Percentiles rank a stretch among this genome's conserved stretches.
These are phyloP conservation scores for Coriaria nepalensis DNA, from an alignment of 306 rosid genomes.

Conservation along the genomic window DNA sequence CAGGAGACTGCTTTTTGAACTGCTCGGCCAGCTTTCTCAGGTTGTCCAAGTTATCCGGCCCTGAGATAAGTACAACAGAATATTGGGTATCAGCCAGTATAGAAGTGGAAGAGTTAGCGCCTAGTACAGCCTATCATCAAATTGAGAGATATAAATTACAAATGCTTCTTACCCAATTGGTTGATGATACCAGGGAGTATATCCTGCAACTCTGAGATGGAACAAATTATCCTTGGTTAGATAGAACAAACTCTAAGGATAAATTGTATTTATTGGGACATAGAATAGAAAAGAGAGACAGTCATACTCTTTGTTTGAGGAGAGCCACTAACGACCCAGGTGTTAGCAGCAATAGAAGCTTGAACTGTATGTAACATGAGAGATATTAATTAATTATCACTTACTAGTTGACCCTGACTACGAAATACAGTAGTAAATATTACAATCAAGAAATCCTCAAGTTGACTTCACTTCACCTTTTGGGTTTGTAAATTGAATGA, in stretches of 20 bases:
- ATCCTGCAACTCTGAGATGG: conserved; percentile 79
- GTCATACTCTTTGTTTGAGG: conserved; percentile 89
- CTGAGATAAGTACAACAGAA: conserved; percentile 23
- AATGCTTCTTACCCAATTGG: conserved; percentile 58
- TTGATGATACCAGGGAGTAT: conserved; percentile 83
- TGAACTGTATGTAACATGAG: conserved; percentile 47
- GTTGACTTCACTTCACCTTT: conserved; percentile 60
- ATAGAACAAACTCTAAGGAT: not conserved
- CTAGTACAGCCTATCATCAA: too few relatives aligned
- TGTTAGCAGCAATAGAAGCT: conserved; percentile 96
- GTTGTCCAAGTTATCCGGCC: conserved; percentile 89
- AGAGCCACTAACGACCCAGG: conserved; percentile 97
- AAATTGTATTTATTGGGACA: not conserved
- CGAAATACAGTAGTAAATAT: not conserved
- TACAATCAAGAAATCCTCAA: not conserved
- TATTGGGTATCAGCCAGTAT: not conserved
- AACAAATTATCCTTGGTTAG: not conserved
- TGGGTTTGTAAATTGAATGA: conserved; percentile 82
- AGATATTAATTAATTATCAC: too few relatives aligned
- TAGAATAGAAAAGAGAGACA: not conserved
- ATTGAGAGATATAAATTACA: too few relatives aligned
- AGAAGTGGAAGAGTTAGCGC: too few relatives aligned
- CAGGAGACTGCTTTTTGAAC: conserved; percentile 75
- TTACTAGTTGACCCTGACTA: not conserved
- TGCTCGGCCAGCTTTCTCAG: conserved; percentile 82